Conservation (phyloP, 164 flowering plant species). For the Annona cherimola region DNA sequence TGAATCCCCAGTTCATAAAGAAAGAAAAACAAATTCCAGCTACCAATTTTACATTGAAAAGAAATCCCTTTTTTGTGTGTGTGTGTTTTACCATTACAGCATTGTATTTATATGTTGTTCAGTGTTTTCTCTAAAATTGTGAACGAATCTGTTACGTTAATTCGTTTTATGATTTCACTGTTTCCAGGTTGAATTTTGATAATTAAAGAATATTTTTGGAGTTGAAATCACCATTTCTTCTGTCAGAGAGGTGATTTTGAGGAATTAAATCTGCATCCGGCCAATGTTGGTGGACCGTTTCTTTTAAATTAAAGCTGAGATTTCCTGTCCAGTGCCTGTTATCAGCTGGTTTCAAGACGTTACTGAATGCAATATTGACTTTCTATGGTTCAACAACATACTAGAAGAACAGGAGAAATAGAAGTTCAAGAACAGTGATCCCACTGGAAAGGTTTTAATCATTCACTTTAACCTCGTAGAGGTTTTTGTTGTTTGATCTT, state of each 20-base stretch:
- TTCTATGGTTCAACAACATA: too few relatives aligned
- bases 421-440: neutral
- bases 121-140: neutral
- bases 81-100: neutral
- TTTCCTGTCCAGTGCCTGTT: neutral
- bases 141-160: neutral
- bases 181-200: constrained; percentile 4
- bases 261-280: neutral
- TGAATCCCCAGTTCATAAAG: neutral
- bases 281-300: neutral
- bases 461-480: too few relatives aligned
- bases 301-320: constrained; percentile 1
- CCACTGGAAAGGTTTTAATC: neutral
- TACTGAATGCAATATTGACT: too few relatives aligned
- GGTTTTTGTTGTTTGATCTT: neutral
- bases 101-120: neutral
- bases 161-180: neutral
- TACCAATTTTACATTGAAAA: neutral
- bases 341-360: neutral
- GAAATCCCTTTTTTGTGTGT: neutral
- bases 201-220: neutral
- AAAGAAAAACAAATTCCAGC: neutral
- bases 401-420: neutral
- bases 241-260: neutral
- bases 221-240: neutral